These are phyloP conservation scores for Aphanomyces euteiches DNA, from an alignment of 352 stramenopile species.

Conservation along the genomic window DNA sequence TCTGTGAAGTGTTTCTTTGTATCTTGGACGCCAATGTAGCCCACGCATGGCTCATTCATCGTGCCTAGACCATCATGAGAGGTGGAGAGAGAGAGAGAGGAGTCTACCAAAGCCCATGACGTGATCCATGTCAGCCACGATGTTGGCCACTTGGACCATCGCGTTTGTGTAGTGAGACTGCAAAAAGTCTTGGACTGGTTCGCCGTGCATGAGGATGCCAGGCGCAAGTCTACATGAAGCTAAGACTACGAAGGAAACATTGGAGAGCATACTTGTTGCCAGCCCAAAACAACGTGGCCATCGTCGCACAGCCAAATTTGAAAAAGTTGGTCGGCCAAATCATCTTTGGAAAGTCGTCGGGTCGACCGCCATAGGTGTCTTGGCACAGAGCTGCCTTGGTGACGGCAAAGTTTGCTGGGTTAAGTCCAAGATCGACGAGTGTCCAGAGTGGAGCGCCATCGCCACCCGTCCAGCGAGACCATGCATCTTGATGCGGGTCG, in stretches of 20 bases:
- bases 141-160: constrained; percentile 59
- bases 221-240: constrained; percentile 48
- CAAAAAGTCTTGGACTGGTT: constrained; percentile 82
- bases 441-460: constrained; percentile 89
- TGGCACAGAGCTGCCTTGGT: constrained; percentile 76
- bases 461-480: constrained; percentile 85
- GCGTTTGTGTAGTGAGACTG: constrained; percentile 84
- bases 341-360: constrained; percentile 78
- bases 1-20: constrained; percentile 51
- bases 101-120: constrained; percentile 72
- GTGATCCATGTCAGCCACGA: constrained; percentile 65
- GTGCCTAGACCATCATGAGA: constrained; percentile 37
- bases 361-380: constrained; percentile 39
- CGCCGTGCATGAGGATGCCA: constrained; percentile 56
- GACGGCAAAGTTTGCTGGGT: constrained; percentile 62
- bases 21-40: constrained; percentile 68
- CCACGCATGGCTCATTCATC: constrained; percentile 88
- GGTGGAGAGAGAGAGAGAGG: neutral
- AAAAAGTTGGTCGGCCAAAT: constrained; percentile 92
- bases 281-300: constrained; percentile 90
- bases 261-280: constrained; percentile 41
- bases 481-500: constrained; percentile 91
- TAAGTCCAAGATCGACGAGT: constrained; percentile 68
- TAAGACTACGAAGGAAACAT: neutral
- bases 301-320: constrained; percentile 84